Conservation (phyloP, 805 yeast genomes). For the Yamadazyma nakazawae region DNA sequence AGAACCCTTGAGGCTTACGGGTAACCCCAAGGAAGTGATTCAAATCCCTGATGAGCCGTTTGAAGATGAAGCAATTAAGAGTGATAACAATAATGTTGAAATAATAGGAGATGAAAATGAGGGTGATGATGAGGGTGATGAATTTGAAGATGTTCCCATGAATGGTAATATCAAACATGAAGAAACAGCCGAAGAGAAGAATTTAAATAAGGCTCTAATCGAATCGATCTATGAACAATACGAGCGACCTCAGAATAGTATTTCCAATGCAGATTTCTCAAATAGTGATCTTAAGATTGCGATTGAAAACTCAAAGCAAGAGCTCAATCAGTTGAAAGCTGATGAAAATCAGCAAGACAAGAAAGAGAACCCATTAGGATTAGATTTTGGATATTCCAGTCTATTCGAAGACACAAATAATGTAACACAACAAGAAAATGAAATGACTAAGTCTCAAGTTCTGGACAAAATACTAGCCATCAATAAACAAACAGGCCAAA, state of each 20-base stretch:
- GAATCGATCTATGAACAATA: constrained; percentile 36
- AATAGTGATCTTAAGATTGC: constrained; percentile 44
- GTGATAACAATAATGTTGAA: not conserved
- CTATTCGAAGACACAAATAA: constrained; percentile 12
- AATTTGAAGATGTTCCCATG: constrained; percentile 61
- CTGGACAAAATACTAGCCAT: too few relatives aligned
- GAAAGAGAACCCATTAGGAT: constrained; percentile 3
- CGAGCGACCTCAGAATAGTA: constrained; percentile 6
- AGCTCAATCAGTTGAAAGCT: constrained; percentile 20
- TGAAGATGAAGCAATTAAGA: not conserved
- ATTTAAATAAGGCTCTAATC: constrained; percentile 28
- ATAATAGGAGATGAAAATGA: not conserved
- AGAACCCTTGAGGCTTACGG: constrained; percentile 2
- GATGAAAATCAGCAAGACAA: not conserved
- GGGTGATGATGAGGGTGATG: constrained; percentile 29
- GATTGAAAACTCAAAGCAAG: constrained; percentile 45
- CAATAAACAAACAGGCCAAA: too few relatives aligned
- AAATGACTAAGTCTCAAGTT: too few relatives aligned
- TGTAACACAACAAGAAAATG: too few relatives aligned
- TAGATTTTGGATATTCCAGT: constrained; percentile 21
- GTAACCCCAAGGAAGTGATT: not conserved
- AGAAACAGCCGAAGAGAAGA: constrained; percentile 27
- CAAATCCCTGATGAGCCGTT: not conserved
- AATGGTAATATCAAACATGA: constrained; percentile 23
- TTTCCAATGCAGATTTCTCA: constrained; percentile 4